These are phyloP conservation scores for Thymus mandschuricus DNA, from an alignment of 257 asterid species.

Conservation along the genomic window DNA sequence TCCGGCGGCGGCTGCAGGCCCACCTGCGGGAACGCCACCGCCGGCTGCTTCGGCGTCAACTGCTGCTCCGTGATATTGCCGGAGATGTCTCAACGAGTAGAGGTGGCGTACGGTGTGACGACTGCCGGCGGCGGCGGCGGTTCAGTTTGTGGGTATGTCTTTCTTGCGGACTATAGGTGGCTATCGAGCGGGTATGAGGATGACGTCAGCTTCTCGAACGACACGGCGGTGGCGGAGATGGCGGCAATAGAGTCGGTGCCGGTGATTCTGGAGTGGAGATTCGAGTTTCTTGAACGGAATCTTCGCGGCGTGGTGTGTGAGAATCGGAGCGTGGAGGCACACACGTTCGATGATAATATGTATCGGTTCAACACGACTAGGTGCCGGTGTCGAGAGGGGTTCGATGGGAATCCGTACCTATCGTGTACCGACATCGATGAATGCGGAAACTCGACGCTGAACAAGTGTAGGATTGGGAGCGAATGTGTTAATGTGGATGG, in stretches of 20 bases:
- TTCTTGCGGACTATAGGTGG: slow-evolving; percentile 2
- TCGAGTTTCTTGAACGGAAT: neutral
- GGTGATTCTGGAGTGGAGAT: slow-evolving; percentile 29
- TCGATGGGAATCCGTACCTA: slow-evolving; percentile 35
- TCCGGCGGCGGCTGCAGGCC: slow-evolving; percentile 13
- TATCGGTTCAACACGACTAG: neutral
- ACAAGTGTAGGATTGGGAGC: neutral
- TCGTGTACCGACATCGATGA: slow-evolving; percentile 29
- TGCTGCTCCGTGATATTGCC: slow-evolving; percentile 13
- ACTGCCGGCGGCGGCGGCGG: neutral
- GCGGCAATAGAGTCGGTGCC: slow-evolving; percentile 11
- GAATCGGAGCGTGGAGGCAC: neutral
- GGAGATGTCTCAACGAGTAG: neutral
- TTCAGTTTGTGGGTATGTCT: slow-evolving; percentile 18
- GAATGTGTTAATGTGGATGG: neutral
- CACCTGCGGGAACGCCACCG: neutral
- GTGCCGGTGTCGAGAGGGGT: slow-evolving; percentile 26
- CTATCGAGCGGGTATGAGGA: neutral
- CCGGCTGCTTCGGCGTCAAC: slow-evolving; percentile 15
- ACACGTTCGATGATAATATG: neutral
- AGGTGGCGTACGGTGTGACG: neutral
- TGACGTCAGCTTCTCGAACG: too few species aligned
- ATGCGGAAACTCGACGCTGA: neutral
- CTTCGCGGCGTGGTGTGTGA: neutral
- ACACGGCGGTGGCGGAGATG: neutral